Percentiles rank a stretch among this genome's conserved stretches.
Conservation (phyloP, 2,329 filamentous ascomycete species). For the Pseudohalonectria lignicola region DNA sequence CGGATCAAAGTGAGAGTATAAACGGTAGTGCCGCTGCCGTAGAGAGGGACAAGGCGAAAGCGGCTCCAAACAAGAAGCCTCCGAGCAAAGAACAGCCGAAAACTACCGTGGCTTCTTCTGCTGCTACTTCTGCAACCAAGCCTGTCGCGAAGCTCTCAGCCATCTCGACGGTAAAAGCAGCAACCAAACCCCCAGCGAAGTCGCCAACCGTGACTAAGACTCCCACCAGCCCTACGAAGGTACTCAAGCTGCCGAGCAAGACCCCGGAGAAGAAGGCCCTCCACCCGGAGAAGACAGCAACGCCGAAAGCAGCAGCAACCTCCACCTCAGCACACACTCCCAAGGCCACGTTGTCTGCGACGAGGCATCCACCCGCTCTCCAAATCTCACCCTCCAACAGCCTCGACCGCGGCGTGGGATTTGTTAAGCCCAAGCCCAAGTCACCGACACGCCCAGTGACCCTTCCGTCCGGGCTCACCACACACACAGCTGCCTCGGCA, state of each 20-base stretch:
- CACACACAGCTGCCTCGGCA: constrained; percentile 59
- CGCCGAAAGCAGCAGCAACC: constrained; percentile 11
- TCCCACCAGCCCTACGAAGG: constrained; percentile 22
- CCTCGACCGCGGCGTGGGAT: constrained; percentile 22
- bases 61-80: neutral
- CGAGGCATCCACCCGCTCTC: constrained; percentile 23
- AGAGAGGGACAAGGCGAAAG: constrained; percentile 1
- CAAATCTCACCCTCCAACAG: constrained; percentile 23
- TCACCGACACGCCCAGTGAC: constrained; percentile 60
- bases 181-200: constrained; percentile 20
- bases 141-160: constrained; percentile 15
- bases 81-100: constrained; percentile 4
- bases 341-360: neutral
- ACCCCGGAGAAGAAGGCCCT: constrained; percentile 24
- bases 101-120: neutral
- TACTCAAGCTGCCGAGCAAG: constrained; percentile 16
- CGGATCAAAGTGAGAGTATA: neutral
- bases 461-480: constrained; percentile 55
- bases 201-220: constrained; percentile 25
- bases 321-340: too few relatives aligned
- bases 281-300: constrained; percentile 18
- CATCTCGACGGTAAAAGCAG: constrained; percentile 19
- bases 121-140: neutral
- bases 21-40: constrained; percentile 1
- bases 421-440: constrained; percentile 49